Evolutionary conservation across 163 green algal genomes (phyloP), one percentile per base, ranked within the genome.

Genomic region (Coccomyxa subellipsoidea): DNA sequence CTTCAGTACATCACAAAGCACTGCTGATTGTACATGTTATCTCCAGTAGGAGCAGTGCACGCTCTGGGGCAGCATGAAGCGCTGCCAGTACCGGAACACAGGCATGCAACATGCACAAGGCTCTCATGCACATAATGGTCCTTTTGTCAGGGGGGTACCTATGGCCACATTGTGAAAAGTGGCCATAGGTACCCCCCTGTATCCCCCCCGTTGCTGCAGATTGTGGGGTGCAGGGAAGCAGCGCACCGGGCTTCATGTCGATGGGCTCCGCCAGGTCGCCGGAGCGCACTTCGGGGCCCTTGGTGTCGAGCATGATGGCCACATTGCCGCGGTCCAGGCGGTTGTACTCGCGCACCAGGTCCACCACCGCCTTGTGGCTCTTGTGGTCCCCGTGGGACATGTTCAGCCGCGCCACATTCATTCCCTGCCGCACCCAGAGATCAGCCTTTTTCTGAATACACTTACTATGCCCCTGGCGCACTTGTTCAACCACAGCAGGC

Each of bases 291-390:
- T 97, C 94, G n/a, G 94, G 94, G 2, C 94, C 94, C 84, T 97
- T 97, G 39, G 93, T 97, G 85, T 97, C 93, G 72, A 97, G 90
- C 90, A 97, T 94, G 47, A 95, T 90, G 12, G 91, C 91, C 31
- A 96, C 73, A 72, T 84, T 80, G 38, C 75, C 47, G 7, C 85
- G 82, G 18, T 87, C 86, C 38, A 92, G 83, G 32, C 81, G 78
- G 85, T 94, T 96, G 89, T 94, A 94, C 84, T 93, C 88, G 34
- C 88, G 89, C 32, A 95, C 89, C 32, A 96, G 84, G 81, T 96
- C 92, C 10, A 96, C 85, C 15, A 97, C 91, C 35, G 71, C 81
- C 84, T 90, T 89, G 90, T 97, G 93, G 23, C 82, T 91, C 10
- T 87, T 87, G 83, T 96, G 93, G 82, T 91, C 89, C 70, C 93